Percentiles rank a stretch among this genome's conserved stretches.
Conservation (phyloP, 495 filamentous ascomycete genomes). For the Xylaria castorea region DNA sequence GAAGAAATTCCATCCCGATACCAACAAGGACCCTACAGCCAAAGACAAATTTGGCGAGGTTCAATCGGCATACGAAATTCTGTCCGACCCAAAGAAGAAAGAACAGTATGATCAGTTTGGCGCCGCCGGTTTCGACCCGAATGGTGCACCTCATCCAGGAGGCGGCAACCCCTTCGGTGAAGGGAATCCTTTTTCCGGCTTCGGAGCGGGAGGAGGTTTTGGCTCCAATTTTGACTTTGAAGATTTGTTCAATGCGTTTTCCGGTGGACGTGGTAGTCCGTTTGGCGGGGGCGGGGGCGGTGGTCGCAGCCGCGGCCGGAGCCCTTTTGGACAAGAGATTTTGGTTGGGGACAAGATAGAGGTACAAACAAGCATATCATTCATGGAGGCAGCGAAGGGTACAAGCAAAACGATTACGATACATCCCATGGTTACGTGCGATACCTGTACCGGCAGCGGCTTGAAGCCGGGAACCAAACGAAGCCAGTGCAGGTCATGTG, state of each 20-base stretch:
- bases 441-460: constrained; percentile 81
- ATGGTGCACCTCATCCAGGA: constrained; percentile 72
- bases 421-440: constrained; percentile 76
- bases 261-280: constrained; percentile 65
- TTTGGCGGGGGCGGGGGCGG: constrained; percentile 58
- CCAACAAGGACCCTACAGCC: constrained; percentile 88
- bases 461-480: constrained; percentile 80
- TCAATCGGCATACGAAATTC: constrained; percentile 88
- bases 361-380: constrained; percentile 87
- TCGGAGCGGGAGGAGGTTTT: constrained; percentile 67
- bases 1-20: constrained; percentile 98
- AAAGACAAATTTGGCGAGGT: constrained; percentile 95
- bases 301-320: constrained; percentile 57
- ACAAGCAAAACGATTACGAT: constrained; percentile 78
- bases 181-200: constrained; percentile 69
- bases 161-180: constrained; percentile 63
- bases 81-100: constrained; percentile 90
- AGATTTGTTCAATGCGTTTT: constrained; percentile 90
- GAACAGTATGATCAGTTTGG: constrained; percentile 91
- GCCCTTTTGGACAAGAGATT: constrained; percentile 75
- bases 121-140: constrained; percentile 84
- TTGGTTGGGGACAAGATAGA: constrained; percentile 92
- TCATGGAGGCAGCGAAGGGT: constrained; percentile 96
- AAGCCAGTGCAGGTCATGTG: constrained; percentile 77
- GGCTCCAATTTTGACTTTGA: constrained; percentile 89